Percentiles rank a stretch among this genome's conserved stretches.
These are phyloP conservation scores for Phytophthora brassicae DNA, from an alignment of 352 stramenopile genomes.

Conservation along the genomic window DNA sequence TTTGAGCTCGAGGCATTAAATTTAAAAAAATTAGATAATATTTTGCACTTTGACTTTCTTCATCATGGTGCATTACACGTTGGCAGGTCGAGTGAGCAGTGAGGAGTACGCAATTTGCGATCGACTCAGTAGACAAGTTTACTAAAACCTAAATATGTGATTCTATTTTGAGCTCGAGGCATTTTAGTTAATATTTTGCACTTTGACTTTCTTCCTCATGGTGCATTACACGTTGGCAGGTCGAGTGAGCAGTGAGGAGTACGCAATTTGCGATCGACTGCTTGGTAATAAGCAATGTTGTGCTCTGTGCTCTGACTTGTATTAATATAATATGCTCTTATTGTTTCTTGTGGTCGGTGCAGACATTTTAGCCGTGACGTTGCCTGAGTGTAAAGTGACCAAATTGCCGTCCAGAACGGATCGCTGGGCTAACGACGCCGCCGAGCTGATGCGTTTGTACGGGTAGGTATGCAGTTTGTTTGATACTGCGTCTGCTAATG, in stretches of 20 bases:
- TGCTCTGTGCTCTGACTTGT: background rate
- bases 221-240: slow-evolving; percentile 69
- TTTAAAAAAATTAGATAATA: too few species aligned
- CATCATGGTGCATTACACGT: slow-evolving; percentile 61
- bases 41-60: background rate
- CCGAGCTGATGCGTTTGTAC: slow-evolving; percentile 47
- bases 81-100: slow-evolving; percentile 65
- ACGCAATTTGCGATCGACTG: slow-evolving; percentile 71
- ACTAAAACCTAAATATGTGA: background rate
- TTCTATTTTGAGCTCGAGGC: slow-evolving; percentile 9
- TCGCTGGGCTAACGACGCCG: slow-evolving; percentile 46
- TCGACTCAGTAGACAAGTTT: too few species aligned
- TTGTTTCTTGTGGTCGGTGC: background rate
- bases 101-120: slow-evolving; percentile 79
- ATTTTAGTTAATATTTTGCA: too few species aligned
- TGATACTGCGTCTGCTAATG: background rate
- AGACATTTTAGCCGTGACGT: slow-evolving; percentile 58
- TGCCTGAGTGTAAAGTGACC: slow-evolving; percentile 57
- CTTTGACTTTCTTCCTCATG: slow-evolving; percentile 23
- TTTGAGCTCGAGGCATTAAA: slow-evolving; percentile 2
- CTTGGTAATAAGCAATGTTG: slow-evolving; percentile 43
- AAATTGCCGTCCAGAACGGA: slow-evolving; percentile 53
- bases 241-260: slow-evolving; percentile 70
- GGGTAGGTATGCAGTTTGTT: slow-evolving; percentile 33
- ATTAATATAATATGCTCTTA: background rate